A percentile compares a stretch with the other conserved stretches of the same genome.
These are phyloP conservation scores for Fusarium temperatum DNA, from an alignment of 2,329 filamentous ascomycete species.

Conservation along the genomic window DNA sequence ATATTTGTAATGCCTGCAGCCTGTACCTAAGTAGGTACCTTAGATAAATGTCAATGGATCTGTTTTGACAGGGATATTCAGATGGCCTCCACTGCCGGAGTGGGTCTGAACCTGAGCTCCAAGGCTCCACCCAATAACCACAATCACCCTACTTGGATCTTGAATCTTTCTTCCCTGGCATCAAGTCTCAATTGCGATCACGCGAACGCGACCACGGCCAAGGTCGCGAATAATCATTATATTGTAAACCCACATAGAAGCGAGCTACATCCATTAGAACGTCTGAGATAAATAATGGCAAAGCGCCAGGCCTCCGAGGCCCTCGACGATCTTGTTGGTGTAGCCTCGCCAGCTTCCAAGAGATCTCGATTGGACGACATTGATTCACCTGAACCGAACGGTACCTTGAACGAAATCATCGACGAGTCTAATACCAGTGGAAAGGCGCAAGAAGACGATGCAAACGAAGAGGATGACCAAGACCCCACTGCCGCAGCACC, in stretches of 20 bases:
- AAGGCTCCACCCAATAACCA: slow-evolving; percentile 28
- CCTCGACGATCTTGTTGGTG: slow-evolving; percentile 64
- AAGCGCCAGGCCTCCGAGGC: slow-evolving; percentile 70
- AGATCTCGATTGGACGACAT: slow-evolving; percentile 62
- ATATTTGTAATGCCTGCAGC: too few species aligned
- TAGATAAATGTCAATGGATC: background rate
- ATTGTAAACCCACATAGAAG: background rate
- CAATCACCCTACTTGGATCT: slow-evolving; percentile 12
- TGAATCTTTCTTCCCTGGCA: slow-evolving; percentile 29
- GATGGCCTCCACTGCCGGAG: background rate
- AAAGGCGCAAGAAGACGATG: slow-evolving; percentile 44
- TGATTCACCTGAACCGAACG: slow-evolving; percentile 50
- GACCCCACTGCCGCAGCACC: slow-evolving; percentile 50
- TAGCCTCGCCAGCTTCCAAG: slow-evolving; percentile 68
- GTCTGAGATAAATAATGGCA: slow-evolving; percentile 46
- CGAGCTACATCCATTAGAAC: background rate
- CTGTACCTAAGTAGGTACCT: too few species aligned
- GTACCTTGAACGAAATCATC: slow-evolving; percentile 9
- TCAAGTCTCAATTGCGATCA: slow-evolving; percentile 20
- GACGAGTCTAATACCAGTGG: slow-evolving; percentile 48
- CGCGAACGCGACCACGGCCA: background rate
- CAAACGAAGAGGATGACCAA: slow-evolving; percentile 53
- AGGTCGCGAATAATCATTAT: background rate
- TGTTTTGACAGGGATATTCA: background rate
- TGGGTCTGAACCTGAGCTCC: slow-evolving; percentile 22